Percentiles rank a stretch among this genome's conserved stretches.
These are phyloP conservation scores for Erythrophleum fordii DNA, from an alignment of 306 rosid species.

Conservation along the genomic window DNA sequence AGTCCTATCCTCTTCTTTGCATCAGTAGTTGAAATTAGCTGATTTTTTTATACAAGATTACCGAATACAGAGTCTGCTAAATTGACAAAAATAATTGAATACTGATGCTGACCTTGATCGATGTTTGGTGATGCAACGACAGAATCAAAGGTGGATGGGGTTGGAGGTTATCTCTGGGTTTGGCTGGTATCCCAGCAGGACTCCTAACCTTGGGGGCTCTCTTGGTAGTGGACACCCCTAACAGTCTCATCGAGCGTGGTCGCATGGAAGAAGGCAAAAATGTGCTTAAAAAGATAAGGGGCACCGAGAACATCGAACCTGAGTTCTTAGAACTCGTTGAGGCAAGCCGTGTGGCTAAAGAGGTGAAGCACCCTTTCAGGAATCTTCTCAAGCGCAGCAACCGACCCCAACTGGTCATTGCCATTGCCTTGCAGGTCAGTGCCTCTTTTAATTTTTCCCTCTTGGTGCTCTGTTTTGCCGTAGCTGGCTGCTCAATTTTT, in stretches of 20 bases:
- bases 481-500: not conserved
- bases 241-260: slow-evolving; percentile 86
- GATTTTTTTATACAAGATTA: not conserved
- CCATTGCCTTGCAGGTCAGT: slow-evolving; percentile 67
- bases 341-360: slow-evolving; percentile 71
- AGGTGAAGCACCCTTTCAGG: slow-evolving; percentile 80
- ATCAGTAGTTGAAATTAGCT: not conserved
- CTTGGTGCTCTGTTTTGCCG: not conserved
- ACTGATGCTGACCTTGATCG: not conserved
- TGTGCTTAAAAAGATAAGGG: slow-evolving; percentile 68
- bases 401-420: slow-evolving; percentile 78
- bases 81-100: no score
- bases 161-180: slow-evolving; percentile 87
- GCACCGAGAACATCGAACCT: slow-evolving; percentile 72
- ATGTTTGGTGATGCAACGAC: not conserved
- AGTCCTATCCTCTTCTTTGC: not conserved
- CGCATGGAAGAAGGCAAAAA: slow-evolving; percentile 77
- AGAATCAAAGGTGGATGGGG: slow-evolving; percentile 92
- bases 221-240: slow-evolving; percentile 87
- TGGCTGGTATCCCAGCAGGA: slow-evolving; percentile 81
- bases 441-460: not conserved
- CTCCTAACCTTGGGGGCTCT: slow-evolving; percentile 75
- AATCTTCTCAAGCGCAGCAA: slow-evolving; percentile 67
- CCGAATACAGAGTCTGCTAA: no score
- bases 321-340: slow-evolving; percentile 80